Conservation (phyloP, 768 basidiomycete species). For the Leccinum disarticulatum region DNA sequence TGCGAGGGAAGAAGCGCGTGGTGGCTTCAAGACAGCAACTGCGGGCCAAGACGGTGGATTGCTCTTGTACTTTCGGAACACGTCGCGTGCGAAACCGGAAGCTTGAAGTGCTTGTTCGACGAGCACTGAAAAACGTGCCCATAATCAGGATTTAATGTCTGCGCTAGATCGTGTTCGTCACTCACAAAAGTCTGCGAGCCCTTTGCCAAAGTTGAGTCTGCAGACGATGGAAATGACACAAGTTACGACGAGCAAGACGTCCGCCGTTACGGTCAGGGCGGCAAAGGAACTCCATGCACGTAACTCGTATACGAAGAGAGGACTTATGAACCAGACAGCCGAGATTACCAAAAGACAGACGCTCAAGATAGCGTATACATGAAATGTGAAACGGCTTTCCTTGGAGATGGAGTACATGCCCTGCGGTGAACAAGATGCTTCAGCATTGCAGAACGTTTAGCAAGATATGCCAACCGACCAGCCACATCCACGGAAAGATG, state of each 20-base stretch:
- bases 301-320: conserved; percentile 37
- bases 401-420: conserved; percentile 50
- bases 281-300: conserved; percentile 43
- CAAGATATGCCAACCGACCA: conserved; percentile 33
- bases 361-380: conserved; percentile 40
- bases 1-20: background rate
- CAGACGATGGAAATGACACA: conserved; percentile 48
- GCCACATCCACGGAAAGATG: conserved; percentile 47
- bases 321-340: conserved; percentile 43
- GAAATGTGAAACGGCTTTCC: conserved; percentile 42
- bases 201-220: conserved; percentile 54
- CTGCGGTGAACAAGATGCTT: conserved; percentile 26
- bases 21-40: background rate
- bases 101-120: conserved; percentile 17
- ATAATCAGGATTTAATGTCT: background rate
- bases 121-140: conserved; percentile 4
- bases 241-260: conserved; percentile 41
- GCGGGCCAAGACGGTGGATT: background rate
- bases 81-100: conserved; percentile 20
- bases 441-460: background rate
- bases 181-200: conserved; percentile 53
- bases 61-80: conserved; percentile 6
- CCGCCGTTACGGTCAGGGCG: conserved; percentile 41
- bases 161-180: background rate
- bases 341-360: conserved; percentile 39